Evolutionary conservation across 306 rosid species (phyloP).

Genomic region (Rubus idaeus): DNA sequence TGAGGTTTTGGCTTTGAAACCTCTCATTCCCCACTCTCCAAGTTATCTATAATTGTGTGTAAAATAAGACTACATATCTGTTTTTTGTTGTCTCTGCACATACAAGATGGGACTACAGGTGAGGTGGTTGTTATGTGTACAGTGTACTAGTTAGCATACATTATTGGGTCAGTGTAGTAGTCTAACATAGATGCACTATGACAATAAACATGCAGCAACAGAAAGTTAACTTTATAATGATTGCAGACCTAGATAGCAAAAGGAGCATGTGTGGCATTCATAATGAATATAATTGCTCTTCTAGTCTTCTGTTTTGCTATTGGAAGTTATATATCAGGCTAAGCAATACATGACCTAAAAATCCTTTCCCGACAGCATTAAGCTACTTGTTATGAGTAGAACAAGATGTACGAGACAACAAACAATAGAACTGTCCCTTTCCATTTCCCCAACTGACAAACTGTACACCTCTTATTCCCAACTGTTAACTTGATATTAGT

Average conservation of each 20-base stretch:
- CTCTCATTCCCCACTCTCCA: background rate
- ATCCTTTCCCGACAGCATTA: background rate
- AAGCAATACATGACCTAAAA: background rate
- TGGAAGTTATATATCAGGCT: background rate
- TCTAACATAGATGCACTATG: background rate
- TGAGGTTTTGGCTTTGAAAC: no score
- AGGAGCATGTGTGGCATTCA: background rate
- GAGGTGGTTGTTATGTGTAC: background rate
- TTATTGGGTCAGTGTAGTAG: background rate
- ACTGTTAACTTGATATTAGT: background rate
- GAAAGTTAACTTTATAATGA: background rate
- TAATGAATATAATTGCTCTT: background rate
- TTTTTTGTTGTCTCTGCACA: background rate
- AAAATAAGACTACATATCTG: background rate
- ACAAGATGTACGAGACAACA: background rate
- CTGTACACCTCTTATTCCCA: background rate
- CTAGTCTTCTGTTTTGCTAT: background rate
- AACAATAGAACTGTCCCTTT: background rate
- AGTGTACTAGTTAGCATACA: background rate
- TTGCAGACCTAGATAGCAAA: background rate
- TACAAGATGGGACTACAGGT: background rate
- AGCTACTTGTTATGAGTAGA: background rate
- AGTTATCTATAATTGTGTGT: background rate
- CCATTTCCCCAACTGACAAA: background rate
- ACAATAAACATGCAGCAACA: background rate